phyloP scores from a whole-genome alignment of 2,329 filamentous ascomycete species.

The Cladosporium phlei region DNA sequence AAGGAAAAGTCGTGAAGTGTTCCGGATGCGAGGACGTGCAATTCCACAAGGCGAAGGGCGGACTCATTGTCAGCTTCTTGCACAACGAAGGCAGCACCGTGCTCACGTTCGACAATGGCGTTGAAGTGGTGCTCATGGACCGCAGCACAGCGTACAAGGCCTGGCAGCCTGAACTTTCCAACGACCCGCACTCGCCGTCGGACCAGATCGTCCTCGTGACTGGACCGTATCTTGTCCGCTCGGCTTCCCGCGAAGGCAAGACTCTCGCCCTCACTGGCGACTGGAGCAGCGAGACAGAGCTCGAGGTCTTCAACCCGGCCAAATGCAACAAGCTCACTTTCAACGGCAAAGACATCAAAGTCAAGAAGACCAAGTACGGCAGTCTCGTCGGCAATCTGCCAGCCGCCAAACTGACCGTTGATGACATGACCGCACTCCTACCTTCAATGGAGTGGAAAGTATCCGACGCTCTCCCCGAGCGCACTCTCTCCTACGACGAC shows the following conservation, averaged over 20 bases:
- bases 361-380: constrained; percentile 33
- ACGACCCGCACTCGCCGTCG: constrained; percentile 36
- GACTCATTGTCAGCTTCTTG: constrained; percentile 31
- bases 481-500: constrained; percentile 40
- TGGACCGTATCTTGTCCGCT: constrained; percentile 39
- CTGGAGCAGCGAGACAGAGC: constrained; percentile 28
- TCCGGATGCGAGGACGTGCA: constrained; percentile 40
- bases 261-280: constrained; percentile 35
- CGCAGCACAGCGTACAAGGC: constrained; percentile 35
- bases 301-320: constrained; percentile 35
- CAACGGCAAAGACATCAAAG: constrained; percentile 34
- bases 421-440: constrained; percentile 28
- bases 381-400: constrained; percentile 32
- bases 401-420: constrained; percentile 20
- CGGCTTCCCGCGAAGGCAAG: constrained; percentile 23
- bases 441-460: constrained; percentile 47
- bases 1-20: constrained; percentile 37
- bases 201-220: constrained; percentile 38
- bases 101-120: constrained; percentile 34
- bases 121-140: constrained; percentile 36
- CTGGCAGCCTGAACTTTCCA: constrained; percentile 37
- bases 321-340: constrained; percentile 30
- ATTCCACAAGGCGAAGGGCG: constrained; percentile 38
- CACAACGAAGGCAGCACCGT: constrained; percentile 32
- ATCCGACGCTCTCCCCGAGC: constrained; percentile 48